Conservation (phyloP, 2,329 filamentous ascomycete genomes). For the Endoconidiophora laricicola region DNA sequence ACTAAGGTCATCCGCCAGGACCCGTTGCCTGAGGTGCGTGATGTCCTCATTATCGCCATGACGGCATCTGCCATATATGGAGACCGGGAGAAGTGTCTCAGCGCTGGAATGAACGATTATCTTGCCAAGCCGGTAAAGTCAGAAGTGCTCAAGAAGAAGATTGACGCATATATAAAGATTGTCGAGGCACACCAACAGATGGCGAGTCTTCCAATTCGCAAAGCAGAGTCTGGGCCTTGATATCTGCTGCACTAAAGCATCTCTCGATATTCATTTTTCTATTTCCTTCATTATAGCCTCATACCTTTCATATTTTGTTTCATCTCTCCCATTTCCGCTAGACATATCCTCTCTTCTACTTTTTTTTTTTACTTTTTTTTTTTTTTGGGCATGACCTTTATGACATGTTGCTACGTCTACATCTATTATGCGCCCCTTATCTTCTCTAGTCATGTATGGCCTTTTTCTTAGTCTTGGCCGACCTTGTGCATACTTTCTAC, state of each 20-base stretch:
- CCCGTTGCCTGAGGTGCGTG: slow-evolving; percentile 55
- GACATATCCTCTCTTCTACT: not conserved
- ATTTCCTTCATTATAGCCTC: not conserved
- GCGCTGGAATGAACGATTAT: slow-evolving; percentile 95
- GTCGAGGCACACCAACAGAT: slow-evolving; percentile 17
- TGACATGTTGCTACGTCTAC: not conserved
- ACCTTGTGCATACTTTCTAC: too few species aligned
- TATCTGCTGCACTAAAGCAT: not conserved
- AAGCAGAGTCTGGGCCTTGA: not conserved
- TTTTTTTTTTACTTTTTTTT: not conserved
- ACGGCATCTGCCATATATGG: slow-evolving; percentile 89
- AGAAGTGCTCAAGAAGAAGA: slow-evolving; percentile 68
- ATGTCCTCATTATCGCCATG: slow-evolving; percentile 91
- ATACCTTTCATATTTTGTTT: not conserved
- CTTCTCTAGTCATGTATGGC: not conserved
- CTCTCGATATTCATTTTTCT: not conserved
- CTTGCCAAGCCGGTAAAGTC: slow-evolving; percentile 88
- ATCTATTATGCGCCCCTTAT: not conserved
- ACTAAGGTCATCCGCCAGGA: slow-evolving; percentile 71
- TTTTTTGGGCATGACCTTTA: not conserved
- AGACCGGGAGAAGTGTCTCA: slow-evolving; percentile 87
- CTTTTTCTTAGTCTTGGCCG: too few species aligned
- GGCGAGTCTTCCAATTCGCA: slow-evolving; percentile 15
- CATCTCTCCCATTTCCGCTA: not conserved
- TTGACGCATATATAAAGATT: slow-evolving; percentile 40